Conservation (phyloP, 495 filamentous ascomycete genomes). For the Neurospora sp. region DNA sequence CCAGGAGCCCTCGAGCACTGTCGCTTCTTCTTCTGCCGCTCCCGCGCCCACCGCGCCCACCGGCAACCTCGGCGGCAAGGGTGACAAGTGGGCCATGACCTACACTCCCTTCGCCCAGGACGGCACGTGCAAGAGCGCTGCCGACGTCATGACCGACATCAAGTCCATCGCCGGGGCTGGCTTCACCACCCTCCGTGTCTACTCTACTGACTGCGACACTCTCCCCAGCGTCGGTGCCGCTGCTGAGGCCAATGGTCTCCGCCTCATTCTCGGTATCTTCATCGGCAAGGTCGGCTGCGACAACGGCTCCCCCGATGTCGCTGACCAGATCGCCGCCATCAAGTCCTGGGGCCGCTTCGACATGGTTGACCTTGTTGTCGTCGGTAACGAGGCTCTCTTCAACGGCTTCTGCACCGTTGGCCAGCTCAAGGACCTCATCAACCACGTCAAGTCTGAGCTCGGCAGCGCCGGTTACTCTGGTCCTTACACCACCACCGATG, state of each 20-base stretch:
- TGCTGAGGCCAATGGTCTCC: constrained; percentile 50
- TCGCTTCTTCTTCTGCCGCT: constrained; percentile 10
- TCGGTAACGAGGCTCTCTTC: constrained; percentile 86
- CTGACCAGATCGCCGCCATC: constrained; percentile 63
- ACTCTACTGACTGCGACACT: constrained; percentile 81
- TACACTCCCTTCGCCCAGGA: constrained; percentile 70
- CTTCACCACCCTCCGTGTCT: constrained; percentile 76
- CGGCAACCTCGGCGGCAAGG: constrained; percentile 31
- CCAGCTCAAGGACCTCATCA: constrained; percentile 61
- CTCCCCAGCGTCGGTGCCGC: constrained; percentile 65
- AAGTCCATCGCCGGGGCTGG: constrained; percentile 57
- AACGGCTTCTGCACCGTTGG: constrained; percentile 49
- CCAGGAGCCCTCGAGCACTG: constrained; percentile 9
- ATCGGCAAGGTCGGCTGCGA: constrained; percentile 53
- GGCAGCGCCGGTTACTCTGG: constrained; percentile 67
- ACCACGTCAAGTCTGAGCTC: constrained; percentile 39
- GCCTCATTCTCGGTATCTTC: constrained; percentile 79
- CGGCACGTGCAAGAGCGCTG: constrained; percentile 57
- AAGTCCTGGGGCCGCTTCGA: constrained; percentile 64
- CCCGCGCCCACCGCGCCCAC: constrained; percentile 11
- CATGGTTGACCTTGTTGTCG: constrained; percentile 64
- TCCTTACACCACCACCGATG: constrained; percentile 75
- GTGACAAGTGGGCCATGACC: constrained; percentile 73
- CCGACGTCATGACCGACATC: constrained; percentile 55
- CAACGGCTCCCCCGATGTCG: constrained; percentile 37